A percentile compares a stretch with the other conserved stretches of the same genome.
Evolutionary conservation across 2,329 filamentous ascomycete species (phyloP).

Genomic region (Colletotrichum eremochloae): DNA sequence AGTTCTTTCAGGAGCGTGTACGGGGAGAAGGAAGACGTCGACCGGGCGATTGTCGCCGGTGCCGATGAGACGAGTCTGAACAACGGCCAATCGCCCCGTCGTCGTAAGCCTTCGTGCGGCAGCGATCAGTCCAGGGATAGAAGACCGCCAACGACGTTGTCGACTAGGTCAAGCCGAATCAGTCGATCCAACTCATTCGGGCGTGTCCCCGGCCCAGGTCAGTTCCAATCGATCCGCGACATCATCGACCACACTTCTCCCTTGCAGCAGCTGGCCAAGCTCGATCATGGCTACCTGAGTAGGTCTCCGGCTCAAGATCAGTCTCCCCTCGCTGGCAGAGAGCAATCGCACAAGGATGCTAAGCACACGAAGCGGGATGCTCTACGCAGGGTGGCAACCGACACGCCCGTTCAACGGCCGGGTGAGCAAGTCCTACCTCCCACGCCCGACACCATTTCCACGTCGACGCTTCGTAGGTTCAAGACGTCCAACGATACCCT

Average conservation of each 20-base stretch:
- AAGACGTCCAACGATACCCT: conserved; percentile 66
- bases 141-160: not conserved
- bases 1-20: conserved; percentile 77
- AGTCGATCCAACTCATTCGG: conserved; percentile 50
- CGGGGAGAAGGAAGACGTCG: conserved; percentile 57
- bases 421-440: conserved; percentile 64
- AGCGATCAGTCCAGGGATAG: conserved; percentile 1
- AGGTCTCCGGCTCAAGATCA: conserved; percentile 49
- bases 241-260: conserved; percentile 62
- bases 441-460: conserved; percentile 72
- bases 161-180: conserved; percentile 3
- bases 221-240: conserved; percentile 62
- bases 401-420: conserved; percentile 57
- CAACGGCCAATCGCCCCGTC: conserved; percentile 46
- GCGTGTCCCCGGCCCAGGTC: conserved; percentile 49
- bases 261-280: conserved; percentile 63
- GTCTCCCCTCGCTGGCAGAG: conserved; percentile 41
- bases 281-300: conserved; percentile 50
- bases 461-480: conserved; percentile 64
- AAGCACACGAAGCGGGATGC: conserved; percentile 64
- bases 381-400: conserved; percentile 63
- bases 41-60: conserved; percentile 45
- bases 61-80: conserved; percentile 50
- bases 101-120: conserved; percentile 16
- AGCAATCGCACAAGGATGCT: conserved; percentile 47